These are phyloP conservation scores for Escallonia rubra DNA, from an alignment of 129 eudicot genomes.

Conservation along the genomic window DNA sequence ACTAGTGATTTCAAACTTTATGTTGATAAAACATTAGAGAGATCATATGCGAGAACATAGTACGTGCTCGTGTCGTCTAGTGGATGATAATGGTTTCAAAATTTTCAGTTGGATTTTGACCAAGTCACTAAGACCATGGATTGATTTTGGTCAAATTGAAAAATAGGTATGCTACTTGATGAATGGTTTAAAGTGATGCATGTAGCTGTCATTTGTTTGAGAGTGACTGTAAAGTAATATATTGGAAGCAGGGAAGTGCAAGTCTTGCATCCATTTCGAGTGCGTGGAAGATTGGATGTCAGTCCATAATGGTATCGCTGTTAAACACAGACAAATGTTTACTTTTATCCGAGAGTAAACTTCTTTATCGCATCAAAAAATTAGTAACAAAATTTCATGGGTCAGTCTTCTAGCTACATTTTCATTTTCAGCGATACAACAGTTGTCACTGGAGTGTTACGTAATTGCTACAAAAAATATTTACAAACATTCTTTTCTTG, in stretches of 20 bases:
- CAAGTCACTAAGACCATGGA: not conserved
- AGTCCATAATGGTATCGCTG: too few relatives aligned
- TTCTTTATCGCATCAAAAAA: too few relatives aligned
- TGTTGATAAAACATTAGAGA: not conserved
- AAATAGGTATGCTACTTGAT: not conserved
- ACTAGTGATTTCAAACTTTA: not conserved
- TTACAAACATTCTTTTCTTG: too few relatives aligned
- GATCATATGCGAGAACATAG: not conserved
- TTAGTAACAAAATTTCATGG: too few relatives aligned
- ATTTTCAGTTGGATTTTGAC: not conserved
- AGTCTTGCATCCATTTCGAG: not conserved
- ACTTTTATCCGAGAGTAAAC: too few relatives aligned
- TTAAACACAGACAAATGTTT: too few relatives aligned
- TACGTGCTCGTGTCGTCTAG: slow-evolving; percentile 7
- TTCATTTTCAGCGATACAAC: too few relatives aligned
- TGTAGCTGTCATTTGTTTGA: slow-evolving; percentile 11
- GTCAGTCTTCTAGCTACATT: too few relatives aligned
- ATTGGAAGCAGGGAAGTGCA: not conserved
- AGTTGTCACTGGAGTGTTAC: too few relatives aligned
- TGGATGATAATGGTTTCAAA: not conserved
- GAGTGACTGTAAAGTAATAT: slow-evolving; percentile 1
- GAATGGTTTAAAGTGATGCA: not conserved
- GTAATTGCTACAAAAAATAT: too few relatives aligned
- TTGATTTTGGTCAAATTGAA: not conserved
- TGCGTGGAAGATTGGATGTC: not conserved